Conservation (phyloP, 2,329 filamentous ascomycete genomes). For the Zelopaecilomyces penicillatus region DNA sequence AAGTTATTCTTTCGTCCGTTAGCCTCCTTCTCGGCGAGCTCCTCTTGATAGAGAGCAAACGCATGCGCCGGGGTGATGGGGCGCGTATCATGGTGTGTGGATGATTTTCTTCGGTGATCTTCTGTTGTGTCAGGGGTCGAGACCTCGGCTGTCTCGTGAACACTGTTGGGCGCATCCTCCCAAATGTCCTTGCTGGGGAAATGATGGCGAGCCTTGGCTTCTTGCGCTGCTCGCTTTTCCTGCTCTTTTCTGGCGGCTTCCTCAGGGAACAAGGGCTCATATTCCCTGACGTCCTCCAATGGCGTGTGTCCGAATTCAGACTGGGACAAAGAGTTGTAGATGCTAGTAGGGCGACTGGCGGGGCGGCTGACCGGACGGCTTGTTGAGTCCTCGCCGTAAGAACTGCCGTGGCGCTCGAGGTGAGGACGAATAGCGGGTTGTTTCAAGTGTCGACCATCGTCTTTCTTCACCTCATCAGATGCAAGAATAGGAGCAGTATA, state of each 20-base stretch:
- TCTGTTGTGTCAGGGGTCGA: constrained; percentile 59
- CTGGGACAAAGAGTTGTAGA: constrained; percentile 47
- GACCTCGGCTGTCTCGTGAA: constrained; percentile 72
- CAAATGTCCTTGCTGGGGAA: constrained; percentile 96
- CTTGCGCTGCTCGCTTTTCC: constrained; percentile 31
- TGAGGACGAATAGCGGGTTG: constrained; percentile 76
- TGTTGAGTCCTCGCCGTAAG: constrained; percentile 47
- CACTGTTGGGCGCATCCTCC: constrained; percentile 89
- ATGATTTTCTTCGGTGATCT: constrained; percentile 22
- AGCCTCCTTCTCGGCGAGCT: constrained; percentile 51
- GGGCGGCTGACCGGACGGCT: constrained; percentile 59
- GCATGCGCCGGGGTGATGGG: constrained; percentile 52
- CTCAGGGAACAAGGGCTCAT: constrained; percentile 88
- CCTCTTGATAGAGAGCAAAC: constrained; percentile 59
- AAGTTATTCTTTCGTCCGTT: constrained; percentile 21
- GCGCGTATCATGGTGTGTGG: constrained; percentile 20
- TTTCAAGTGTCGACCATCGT: constrained; percentile 57
- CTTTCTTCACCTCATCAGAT: constrained; percentile 75
- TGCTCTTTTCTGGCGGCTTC: constrained; percentile 42
- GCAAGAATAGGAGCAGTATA: constrained; percentile 78
- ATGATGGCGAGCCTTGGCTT: constrained; percentile 51
- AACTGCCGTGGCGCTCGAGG: constrained; percentile 53
- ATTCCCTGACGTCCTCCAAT: constrained; percentile 83
- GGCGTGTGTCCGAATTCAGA: constrained; percentile 55
- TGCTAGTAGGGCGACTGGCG: constrained; percentile 35